Evolutionary conservation across 805 yeast species (phyloP), one percentile per base, ranked within the genome.

Genomic region (Candida golubevii): DNA sequence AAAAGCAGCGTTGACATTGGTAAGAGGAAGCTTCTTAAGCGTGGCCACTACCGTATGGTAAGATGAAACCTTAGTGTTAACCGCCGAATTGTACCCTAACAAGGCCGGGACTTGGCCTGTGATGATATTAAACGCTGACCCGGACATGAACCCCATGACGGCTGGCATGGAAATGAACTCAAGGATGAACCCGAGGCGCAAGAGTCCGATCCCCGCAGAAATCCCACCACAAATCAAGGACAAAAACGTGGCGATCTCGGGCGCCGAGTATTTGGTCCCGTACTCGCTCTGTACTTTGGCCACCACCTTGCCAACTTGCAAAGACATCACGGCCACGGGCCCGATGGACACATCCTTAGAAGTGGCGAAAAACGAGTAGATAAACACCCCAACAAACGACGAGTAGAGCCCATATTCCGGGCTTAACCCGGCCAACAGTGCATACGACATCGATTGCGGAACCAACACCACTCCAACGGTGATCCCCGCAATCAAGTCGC

Each of bases 361-460:
- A 11, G 97, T 90, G 11, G 97, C 97, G 66, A 90, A 90, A 57
- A 90, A 77, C 39, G 95, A 84, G 64, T 90, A 90, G 41, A 85
- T 79, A 58, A 88, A 77, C 10, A 89, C 95, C 60, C 97, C 97
- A 38, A 90, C 83, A 58, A 90, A 90, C 0, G 95, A 86, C 11
- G 97, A 87, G 66, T 90, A 90, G 38, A 90, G 76, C 39, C 97
- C 97, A 56, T 82, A 90, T 62, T 89, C 84, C 6, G 96, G 80
- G 6, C 81, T 72, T 48, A 90, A 74, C 6, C 85, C 82, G 6
- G 97, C 97, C 49, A 90, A 69, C 59, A 78, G 81, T 8, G 97
- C 97, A 61, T 90, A 90, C 0, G 97, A 89, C 97, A 90, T 90
- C 4, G 93, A 82, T 65, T 90, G 97, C 4, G 97, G 97, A 28